Base-by-base conservation (phyloP, 225 moss, liverwort and hornwort species). In the Pseudoscleropodium purum region DNA sequence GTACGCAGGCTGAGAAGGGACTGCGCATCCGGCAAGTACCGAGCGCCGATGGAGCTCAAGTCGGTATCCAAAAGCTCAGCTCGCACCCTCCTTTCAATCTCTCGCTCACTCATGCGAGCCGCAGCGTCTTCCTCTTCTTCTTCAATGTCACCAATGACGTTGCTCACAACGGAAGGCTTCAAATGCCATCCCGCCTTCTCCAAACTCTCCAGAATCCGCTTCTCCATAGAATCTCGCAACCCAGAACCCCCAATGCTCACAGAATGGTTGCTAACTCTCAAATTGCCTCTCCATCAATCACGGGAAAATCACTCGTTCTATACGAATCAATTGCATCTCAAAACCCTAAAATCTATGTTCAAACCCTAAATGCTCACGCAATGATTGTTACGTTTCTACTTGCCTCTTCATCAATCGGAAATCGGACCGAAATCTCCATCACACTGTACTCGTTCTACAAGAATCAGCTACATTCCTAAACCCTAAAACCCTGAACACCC, bases 161-260 rank as follows among this genome's bases (percentile, higher is more conserved):
- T 82, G 75, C 90, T 87, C 83, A 99, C 90, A 18, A 87, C 83
- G 33, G 86, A 89, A 25, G 94, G 93, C 92, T 95, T 96, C 92
- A 98, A 75, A 77, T 88, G 95, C 98, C 98, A 99, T 47, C 99
- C 99, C 82, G 90, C 95, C 84, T 91, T 96, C 93, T 94, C 96
- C 92, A 99, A 87, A 76, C 69, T 75, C 56, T 89, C 92, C 88
- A 88, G 60, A 70, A 96, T 91, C 57, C 93, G 92, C 89, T 88
- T 91, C 92, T 90, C 95, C 93, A 91, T 93, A 29, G 84, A 84
- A 66, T 82, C 87, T 80, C 59, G 89, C 89, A 84, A 89, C 66
- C 47, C 23, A 14, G 81, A 81, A 73, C 67, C 59, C 59, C 78
- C 43, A 67, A 39, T 37, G 56, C 39, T 56, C 45, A 27, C 62